Base-by-base conservation (phyloP, 352 stramenopile species). In the Phytophthora idaei region DNA sequence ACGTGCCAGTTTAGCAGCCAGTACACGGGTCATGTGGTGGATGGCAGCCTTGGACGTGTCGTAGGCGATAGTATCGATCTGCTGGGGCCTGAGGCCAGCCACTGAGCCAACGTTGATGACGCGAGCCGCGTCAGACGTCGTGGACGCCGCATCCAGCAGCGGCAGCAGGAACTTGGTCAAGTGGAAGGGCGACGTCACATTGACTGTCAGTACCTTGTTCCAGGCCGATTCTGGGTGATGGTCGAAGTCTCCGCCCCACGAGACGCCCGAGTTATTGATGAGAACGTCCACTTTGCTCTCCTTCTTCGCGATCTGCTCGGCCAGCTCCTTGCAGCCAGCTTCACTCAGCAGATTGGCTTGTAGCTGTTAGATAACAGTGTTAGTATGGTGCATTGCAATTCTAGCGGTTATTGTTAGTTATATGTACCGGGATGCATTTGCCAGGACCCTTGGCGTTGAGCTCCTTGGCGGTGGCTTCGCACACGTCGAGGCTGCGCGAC, bases 141-240 rank as follows among this genome's bases (percentile, higher is more conserved):
- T 86, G 0, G 81, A 69, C 11, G 84, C 84, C 0, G 31, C 72
- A 56, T 98, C 85, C 41, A 99, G 77, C 45, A 98, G 74, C 1
- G 94, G 95, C 28, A 98, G 71, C 52, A 97, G 89, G 41, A 93
- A 87, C 50, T 92, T 83, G 49, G 87, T 93, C 42, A 99, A 73
- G 78, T 98, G 98, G 78, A 99, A 99, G 6, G 97, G 79, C 12
- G 90, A 85, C 77, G 97, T 98, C 52, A 99, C 90, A 73, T 99
- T 99, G 45, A 99, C 69, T 42, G 92, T 82, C n/a, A 98, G 74
- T 11, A 98, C 92, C 55, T 96, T 97, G 67, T 98, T 94, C 83
- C 93, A 99, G n/a, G 48, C 48, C 86, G 58, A 54, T 39, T 77
- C 71, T 10, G 61, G 55, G 32, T 78, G 70, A 17, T 77, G 60